phyloP scores from a whole-genome alignment of 768 basidiomycete genomes.

The Termitomyces sp. region DNA sequence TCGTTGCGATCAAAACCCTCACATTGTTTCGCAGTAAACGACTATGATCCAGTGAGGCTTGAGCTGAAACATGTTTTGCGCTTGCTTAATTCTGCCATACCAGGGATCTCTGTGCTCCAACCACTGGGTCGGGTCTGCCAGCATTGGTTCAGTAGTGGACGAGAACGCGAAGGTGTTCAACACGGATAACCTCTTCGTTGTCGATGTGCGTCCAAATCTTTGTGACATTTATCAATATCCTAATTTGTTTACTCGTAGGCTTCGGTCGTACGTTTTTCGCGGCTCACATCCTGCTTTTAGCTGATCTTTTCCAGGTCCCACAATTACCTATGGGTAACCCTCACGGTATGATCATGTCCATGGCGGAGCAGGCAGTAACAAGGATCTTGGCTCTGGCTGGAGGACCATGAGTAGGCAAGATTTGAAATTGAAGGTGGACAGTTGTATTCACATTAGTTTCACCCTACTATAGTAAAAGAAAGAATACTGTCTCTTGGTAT shows the following conservation, averaged over 20 bases:
- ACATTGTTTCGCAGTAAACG: constrained; percentile 28
- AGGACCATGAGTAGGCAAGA: constrained; percentile 32
- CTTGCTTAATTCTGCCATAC: neutral
- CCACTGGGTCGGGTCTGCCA: constrained; percentile 60
- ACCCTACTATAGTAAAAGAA: neutral
- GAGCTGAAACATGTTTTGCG: neutral
- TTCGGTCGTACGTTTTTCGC: constrained; percentile 24
- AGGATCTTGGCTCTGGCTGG: constrained; percentile 53
- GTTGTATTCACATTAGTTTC: neutral
- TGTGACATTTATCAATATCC: neutral
- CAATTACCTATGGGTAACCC: constrained; percentile 57
- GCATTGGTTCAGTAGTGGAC: constrained; percentile 55
- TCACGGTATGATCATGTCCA: constrained; percentile 51
- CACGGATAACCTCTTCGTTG: constrained; percentile 50
- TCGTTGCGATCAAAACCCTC: neutral
- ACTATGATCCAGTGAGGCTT: constrained; percentile 25
- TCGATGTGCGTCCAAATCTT: constrained; percentile 37
- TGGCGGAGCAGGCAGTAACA: constrained; percentile 53
- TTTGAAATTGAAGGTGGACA: neutral
- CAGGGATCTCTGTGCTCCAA: constrained; percentile 50
- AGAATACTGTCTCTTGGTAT: neutral
- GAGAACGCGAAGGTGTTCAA: constrained; percentile 50
- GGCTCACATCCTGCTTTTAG: neutral
- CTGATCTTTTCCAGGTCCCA: constrained; percentile 32
- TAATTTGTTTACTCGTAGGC: constrained; percentile 19